These are phyloP conservation scores for Macadamia integrifolia DNA, from an alignment of 164 flowering plant genomes.

Conservation along the genomic window DNA sequence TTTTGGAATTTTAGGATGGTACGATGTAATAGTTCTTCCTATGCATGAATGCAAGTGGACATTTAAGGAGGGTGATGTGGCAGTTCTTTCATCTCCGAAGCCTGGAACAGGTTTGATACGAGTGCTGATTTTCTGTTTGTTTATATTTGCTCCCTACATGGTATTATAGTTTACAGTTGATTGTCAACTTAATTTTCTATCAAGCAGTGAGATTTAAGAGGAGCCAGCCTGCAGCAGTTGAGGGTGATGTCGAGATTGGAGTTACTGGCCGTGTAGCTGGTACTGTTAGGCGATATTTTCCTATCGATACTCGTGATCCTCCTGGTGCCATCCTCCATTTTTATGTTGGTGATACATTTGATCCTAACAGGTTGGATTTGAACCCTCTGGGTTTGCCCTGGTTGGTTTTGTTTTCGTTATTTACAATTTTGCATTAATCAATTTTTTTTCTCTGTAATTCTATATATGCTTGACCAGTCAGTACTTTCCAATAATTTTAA, in stretches of 20 bases:
- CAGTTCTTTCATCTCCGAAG: slow-evolving; percentile 75
- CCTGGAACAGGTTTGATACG: slow-evolving; percentile 75
- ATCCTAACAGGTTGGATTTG: slow-evolving; percentile 50
- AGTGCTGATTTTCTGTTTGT: neutral
- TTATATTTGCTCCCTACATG: neutral
- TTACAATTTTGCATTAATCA: no score
- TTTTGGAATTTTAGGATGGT: slow-evolving; percentile 61
- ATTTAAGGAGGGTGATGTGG: slow-evolving; percentile 97
- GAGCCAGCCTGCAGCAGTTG: slow-evolving; percentile 29
- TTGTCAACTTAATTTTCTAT: slow-evolving; percentile 6
- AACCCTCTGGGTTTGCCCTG: neutral
- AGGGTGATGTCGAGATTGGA: slow-evolving; percentile 56
- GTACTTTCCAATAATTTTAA: neutral
- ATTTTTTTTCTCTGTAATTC: neutral
- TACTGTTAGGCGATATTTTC: slow-evolving; percentile 74
- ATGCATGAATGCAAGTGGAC: slow-evolving; percentile 68
- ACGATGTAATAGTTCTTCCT: slow-evolving; percentile 78
- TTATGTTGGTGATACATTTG: slow-evolving; percentile 83
- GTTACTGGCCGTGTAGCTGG: slow-evolving; percentile 75
- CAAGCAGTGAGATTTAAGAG: slow-evolving; percentile 59
- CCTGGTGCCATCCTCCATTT: slow-evolving; percentile 88
- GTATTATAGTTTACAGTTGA: neutral
- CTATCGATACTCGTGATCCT: slow-evolving; percentile 84
- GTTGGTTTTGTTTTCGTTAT: no score
- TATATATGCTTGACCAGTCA: neutral